phyloP scores from a whole-genome alignment of 176 grass and related monocot genomes.

The Miscanthus lutarioriparius region DNA sequence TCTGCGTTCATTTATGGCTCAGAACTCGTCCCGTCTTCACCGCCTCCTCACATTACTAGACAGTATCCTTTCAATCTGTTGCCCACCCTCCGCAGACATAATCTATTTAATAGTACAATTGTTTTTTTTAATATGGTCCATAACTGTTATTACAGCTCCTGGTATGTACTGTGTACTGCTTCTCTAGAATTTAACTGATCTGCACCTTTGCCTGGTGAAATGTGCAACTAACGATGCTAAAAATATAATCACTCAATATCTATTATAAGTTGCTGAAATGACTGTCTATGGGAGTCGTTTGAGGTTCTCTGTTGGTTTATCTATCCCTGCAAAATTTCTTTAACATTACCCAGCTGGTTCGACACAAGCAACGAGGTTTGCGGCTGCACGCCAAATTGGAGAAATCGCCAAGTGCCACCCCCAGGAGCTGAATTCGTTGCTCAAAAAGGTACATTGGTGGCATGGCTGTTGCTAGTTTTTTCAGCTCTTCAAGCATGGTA shows the following conservation, averaged over 20 bases:
- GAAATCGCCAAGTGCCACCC: conserved; percentile 92
- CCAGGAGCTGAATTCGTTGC: conserved; percentile 71
- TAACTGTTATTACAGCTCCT: neutral
- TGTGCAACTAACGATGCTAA: neutral
- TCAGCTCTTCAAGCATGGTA: neutral
- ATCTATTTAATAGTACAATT: neutral
- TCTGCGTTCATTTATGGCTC: conserved; percentile 60
- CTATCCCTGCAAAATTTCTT: conserved; percentile 43
- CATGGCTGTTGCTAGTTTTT: neutral
- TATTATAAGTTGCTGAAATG: neutral
- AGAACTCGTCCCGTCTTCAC: conserved; percentile 92
- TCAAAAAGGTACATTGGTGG: conserved; percentile 73
- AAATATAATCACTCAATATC: neutral
- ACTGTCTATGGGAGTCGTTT: neutral
- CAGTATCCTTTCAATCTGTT: conserved; percentile 62
- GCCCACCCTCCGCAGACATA: neutral
- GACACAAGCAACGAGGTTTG: conserved; percentile 80
- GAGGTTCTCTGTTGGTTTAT: neutral
- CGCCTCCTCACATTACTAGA: conserved; percentile 94
- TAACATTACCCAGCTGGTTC: conserved; percentile 85
- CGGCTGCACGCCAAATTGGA: conserved; percentile 91
- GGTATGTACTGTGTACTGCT: neutral
- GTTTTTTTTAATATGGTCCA: neutral
- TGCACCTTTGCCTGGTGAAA: conserved; percentile 1
- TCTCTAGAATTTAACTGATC: neutral